Evolutionary conservation across 2,329 filamentous ascomycete species (phyloP).

Genomic region (Pestalotiopsis sp.): DNA sequence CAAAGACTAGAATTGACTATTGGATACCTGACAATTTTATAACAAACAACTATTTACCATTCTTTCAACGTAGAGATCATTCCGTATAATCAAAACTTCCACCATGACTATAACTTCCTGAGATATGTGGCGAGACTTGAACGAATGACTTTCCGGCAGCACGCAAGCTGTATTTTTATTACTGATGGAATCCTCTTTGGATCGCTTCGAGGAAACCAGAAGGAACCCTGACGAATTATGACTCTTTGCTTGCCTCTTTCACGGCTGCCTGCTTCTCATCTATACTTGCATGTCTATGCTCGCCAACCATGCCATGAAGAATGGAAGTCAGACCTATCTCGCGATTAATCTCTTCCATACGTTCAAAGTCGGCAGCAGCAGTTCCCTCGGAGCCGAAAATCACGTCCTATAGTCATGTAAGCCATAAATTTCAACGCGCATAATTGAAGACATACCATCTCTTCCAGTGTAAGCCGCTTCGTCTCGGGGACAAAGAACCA

Average conservation of each 20-base stretch:
- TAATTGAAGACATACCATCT: constrained; percentile 49
- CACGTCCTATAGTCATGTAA: constrained; percentile 51
- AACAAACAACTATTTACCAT: too few relatives aligned
- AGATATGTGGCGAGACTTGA: too few relatives aligned
- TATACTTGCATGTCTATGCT: constrained; percentile 23
- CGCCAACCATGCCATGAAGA: constrained; percentile 29
- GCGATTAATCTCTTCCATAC: constrained; percentile 73
- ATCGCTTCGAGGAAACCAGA: too few relatives aligned
- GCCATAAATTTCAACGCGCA: too few relatives aligned
- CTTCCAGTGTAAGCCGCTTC: constrained; percentile 64
- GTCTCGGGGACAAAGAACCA: constrained; percentile 69
- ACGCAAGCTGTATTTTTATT: too few relatives aligned
- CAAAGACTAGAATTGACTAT: too few relatives aligned
- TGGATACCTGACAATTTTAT: too few relatives aligned
- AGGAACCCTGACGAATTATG: background rate
- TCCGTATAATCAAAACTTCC: too few relatives aligned
- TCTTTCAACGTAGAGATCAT: too few relatives aligned
- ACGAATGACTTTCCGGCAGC: too few relatives aligned
- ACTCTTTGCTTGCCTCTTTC: constrained; percentile 14
- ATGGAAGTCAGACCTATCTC: constrained; percentile 65
- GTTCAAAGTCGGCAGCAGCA: constrained; percentile 66
- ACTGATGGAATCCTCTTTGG: too few relatives aligned
- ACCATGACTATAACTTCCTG: too few relatives aligned
- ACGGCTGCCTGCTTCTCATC: constrained; percentile 25
- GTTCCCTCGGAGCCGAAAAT: constrained; percentile 70